A percentile compares a stretch with the other conserved stretches of the same genome.
Evolutionary conservation across 257 asterid species (phyloP).

Genomic region (Ilex asprella): DNA sequence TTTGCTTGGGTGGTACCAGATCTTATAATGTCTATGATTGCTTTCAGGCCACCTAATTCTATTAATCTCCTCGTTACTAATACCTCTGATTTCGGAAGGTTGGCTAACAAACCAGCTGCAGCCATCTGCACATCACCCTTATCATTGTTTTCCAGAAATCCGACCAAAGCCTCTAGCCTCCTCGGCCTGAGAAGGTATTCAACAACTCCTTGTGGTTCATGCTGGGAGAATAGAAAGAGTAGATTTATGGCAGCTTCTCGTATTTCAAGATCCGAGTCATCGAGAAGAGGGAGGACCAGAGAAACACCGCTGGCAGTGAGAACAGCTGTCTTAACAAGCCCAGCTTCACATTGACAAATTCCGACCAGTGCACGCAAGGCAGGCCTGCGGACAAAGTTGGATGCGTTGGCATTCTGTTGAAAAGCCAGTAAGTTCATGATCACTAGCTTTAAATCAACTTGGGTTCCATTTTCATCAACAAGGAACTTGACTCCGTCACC

Average conservation of each 20-base stretch:
- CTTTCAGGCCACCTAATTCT: slow-evolving; percentile 51
- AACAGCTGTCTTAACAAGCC: slow-evolving; percentile 50
- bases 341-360: slow-evolving; percentile 47
- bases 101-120: slow-evolving; percentile 59
- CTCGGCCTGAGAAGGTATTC: slow-evolving; percentile 58
- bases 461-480: slow-evolving; percentile 33
- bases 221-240: slow-evolving; percentile 55
- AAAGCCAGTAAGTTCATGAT: slow-evolving; percentile 30
- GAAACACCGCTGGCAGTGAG: slow-evolving; percentile 48
- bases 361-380: slow-evolving; percentile 45
- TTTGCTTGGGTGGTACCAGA: slow-evolving; percentile 42
- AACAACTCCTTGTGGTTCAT: slow-evolving; percentile 55
- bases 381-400: slow-evolving; percentile 36
- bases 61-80: slow-evolving; percentile 42
- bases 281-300: slow-evolving; percentile 46
- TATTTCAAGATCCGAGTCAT: slow-evolving; percentile 47
- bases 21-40: slow-evolving; percentile 34
- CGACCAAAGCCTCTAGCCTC: slow-evolving; percentile 47
- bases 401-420: slow-evolving; percentile 37
- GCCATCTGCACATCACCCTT: slow-evolving; percentile 55
- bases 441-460: slow-evolving; percentile 32
- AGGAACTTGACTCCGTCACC: slow-evolving; percentile 49
- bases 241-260: slow-evolving; percentile 49
- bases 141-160: slow-evolving; percentile 44
- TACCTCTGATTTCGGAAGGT: slow-evolving; percentile 53